These are phyloP conservation scores for Bacidia gigantensis DNA, from an alignment of 495 filamentous ascomycete species.

Conservation along the genomic window DNA sequence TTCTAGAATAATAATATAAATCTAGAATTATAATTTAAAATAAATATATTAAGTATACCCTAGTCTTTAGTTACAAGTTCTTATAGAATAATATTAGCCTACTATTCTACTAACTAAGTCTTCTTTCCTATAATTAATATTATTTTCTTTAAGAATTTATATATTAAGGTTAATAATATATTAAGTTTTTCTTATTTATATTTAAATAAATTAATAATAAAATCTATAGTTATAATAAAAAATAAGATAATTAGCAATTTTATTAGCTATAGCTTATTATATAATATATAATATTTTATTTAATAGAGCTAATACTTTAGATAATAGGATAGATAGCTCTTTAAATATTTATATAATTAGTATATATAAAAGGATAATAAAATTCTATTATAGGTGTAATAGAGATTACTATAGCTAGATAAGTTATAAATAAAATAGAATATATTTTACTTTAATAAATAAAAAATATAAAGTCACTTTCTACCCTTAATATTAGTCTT, in stretches of 20 bases:
- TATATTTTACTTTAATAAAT: background rate
- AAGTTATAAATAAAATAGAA: background rate
- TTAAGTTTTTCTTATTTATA: constrained; percentile 1
- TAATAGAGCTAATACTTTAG: background rate
- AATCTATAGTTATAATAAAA: background rate
- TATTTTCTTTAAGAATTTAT: background rate
- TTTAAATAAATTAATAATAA: background rate
- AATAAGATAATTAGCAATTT: background rate
- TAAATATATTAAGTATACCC: background rate
- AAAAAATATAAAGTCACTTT: background rate
- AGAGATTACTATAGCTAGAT: background rate
- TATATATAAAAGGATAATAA: background rate
- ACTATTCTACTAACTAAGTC: background rate
- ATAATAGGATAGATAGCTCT: background rate
- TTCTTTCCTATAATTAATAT: background rate
- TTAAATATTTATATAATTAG: background rate
- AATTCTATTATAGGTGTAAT: background rate
- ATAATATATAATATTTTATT: background rate
- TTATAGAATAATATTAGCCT: background rate
- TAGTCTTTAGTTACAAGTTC: background rate
- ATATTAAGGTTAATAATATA: constrained; percentile 5
- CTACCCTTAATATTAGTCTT: background rate
- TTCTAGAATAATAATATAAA: background rate
- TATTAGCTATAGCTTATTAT: background rate
- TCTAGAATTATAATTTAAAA: background rate